A percentile compares a stretch with the other conserved stretches of the same genome.
Evolutionary conservation across 179 eudicot species (phyloP).

Genomic region (Gypsophila paniculata): DNA sequence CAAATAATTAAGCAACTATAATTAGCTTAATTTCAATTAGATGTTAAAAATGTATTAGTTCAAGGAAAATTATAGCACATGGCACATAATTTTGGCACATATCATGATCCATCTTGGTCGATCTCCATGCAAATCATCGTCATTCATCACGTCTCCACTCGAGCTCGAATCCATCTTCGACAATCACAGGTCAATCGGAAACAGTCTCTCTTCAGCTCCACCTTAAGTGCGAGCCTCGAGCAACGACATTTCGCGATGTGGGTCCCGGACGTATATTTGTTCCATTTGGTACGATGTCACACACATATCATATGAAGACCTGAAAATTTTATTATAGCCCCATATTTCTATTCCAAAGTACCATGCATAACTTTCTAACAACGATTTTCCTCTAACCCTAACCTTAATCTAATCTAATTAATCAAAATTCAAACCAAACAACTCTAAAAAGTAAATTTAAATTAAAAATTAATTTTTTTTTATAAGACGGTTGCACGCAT

Average conservation of each 20-base stretch:
- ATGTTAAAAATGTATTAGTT: neutral
- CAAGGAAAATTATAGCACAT: slow-evolving; percentile 15
- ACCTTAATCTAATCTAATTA: neutral
- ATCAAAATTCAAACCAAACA: neutral
- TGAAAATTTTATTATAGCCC: slow-evolving; percentile 26
- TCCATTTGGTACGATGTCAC: slow-evolving; percentile 3
- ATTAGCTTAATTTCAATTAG: slow-evolving; percentile 6
- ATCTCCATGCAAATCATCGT: neutral
- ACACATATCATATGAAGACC: slow-evolving; percentile 25
- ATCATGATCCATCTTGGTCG: slow-evolving; percentile 15
- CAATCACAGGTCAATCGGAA: slow-evolving; percentile 1
- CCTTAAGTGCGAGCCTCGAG: slow-evolving; percentile 22
- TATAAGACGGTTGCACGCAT: too few species aligned
- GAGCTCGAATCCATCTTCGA: neutral
- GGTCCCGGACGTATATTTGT: slow-evolving; percentile 11
- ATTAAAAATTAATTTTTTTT: too few species aligned
- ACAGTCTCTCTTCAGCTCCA: slow-evolving; percentile 16
- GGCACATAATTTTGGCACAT: slow-evolving; percentile 28
- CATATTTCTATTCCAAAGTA: slow-evolving; percentile 16
- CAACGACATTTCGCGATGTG: neutral
- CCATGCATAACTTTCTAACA: slow-evolving; percentile 19
- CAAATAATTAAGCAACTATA: neutral
- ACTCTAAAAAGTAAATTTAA: too few species aligned
- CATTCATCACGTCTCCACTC: neutral
- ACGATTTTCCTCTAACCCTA: neutral